These are phyloP conservation scores for Pleurotus djamor DNA, from an alignment of 768 basidiomycete genomes.

Conservation along the genomic window DNA sequence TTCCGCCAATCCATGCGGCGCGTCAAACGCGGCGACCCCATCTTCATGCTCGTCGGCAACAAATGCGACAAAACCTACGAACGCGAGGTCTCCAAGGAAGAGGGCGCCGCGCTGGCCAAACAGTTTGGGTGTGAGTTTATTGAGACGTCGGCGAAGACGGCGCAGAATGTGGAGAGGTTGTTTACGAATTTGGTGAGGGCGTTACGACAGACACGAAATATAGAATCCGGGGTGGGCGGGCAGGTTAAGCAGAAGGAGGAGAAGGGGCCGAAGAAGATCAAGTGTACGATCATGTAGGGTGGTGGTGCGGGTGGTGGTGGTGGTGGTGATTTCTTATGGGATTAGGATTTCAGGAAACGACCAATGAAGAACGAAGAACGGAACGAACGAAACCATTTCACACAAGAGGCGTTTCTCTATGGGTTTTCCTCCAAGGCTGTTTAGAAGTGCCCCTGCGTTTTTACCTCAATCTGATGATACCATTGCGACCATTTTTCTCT, in stretches of 20 bases:
- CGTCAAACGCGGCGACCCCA: conserved; percentile 81
- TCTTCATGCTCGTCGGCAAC: conserved; percentile 95
- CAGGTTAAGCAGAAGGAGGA: conserved; percentile 41
- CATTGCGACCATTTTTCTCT: conserved; percentile 40
- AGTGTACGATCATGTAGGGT: conserved; percentile 86
- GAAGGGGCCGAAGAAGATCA: conserved; percentile 36
- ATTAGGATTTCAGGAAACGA: too few relatives aligned
- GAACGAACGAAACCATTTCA: too few relatives aligned
- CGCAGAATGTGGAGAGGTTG: conserved; percentile 86
- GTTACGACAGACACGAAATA: conserved; percentile 69
- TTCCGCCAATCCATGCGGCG: conserved; percentile 89
- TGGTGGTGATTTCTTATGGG: too few relatives aligned
- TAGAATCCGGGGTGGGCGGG: conserved; percentile 41
- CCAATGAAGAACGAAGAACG: too few relatives aligned
- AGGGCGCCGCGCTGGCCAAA: conserved; percentile 79
- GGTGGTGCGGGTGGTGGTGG: too few relatives aligned
- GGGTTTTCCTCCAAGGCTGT: conserved; percentile 46
- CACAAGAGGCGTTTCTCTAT: conserved; percentile 36
- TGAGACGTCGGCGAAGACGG: conserved; percentile 96
- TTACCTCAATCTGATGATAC: conserved; percentile 83
- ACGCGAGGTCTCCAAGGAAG: conserved; percentile 89
- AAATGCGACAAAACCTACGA: conserved; percentile 92
- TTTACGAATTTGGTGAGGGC: conserved; percentile 87
- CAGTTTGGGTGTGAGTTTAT: conserved; percentile 91
- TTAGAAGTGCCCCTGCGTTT: conserved; percentile 58